phyloP scores from a whole-genome alignment of 1,284 basidiomycete species.

The Moniliophthora roreri region DNA sequence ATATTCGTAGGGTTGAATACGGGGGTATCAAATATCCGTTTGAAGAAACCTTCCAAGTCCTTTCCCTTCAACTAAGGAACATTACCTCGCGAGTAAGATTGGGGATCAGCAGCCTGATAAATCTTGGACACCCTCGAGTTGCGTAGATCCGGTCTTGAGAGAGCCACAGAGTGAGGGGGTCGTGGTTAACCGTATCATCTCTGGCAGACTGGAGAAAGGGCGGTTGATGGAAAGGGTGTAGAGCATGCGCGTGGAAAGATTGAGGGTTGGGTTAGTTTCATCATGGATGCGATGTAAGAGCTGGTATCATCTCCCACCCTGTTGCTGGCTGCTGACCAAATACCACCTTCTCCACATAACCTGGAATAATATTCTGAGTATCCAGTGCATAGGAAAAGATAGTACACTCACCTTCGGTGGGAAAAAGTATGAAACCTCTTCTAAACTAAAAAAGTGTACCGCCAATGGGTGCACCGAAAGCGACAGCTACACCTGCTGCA shows the following conservation, averaged over 20 bases:
- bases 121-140: conserved; percentile 64
- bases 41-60: conserved; percentile 34
- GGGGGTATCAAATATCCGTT: conserved; percentile 49
- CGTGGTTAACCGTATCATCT: conserved; percentile 42
- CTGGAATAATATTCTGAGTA: conserved; percentile 22
- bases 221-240: conserved; percentile 53
- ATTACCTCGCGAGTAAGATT: conserved; percentile 49
- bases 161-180: conserved; percentile 58
- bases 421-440: conserved; percentile 96
- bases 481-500: conserved; percentile 90
- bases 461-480: conserved; percentile 90
- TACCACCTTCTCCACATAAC: conserved; percentile 87
- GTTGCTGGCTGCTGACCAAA: no score
- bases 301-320: no score
- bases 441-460: conserved; percentile 90
- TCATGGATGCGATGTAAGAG: no score
- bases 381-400: conserved; percentile 3
- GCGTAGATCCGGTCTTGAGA: conserved; percentile 72
- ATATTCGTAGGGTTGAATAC: conserved; percentile 55
- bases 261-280: conserved; percentile 27
- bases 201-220: conserved; percentile 57
- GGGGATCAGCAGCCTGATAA: conserved; percentile 59
- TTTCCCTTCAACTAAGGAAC: conserved; percentile 28
- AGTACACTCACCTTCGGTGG: conserved; percentile 69
- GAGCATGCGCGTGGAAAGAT: conserved; percentile 31